phyloP scores from a whole-genome alignment of 129 eudicot species.

The Artemisia tridentata region DNA sequence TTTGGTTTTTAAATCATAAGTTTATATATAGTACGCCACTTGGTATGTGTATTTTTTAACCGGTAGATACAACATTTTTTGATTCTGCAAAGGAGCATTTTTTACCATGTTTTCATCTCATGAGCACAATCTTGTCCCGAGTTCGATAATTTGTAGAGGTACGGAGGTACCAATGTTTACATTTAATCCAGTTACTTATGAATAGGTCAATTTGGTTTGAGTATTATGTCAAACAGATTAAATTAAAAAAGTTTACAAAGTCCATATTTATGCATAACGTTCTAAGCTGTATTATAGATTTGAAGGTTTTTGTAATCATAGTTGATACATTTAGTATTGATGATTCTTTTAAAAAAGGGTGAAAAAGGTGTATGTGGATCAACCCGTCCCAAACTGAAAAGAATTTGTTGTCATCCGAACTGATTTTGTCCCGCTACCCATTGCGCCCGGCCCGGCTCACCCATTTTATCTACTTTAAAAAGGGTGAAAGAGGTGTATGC shows the following conservation, averaged over 20 bases:
- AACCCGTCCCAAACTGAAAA: background rate
- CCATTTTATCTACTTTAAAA: background rate
- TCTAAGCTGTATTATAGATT: background rate
- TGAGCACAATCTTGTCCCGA: background rate
- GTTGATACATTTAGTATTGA: background rate
- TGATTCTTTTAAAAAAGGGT: background rate
- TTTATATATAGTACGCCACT: background rate
- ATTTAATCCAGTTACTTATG: background rate
- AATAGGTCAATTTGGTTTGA: background rate
- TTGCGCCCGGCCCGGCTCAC: background rate
- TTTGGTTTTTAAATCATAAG: background rate
- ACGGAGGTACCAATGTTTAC: background rate
- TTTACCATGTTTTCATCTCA: background rate
- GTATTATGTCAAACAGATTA: background rate
- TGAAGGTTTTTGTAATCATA: background rate
- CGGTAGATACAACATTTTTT: background rate
- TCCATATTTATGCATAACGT: background rate
- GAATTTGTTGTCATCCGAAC: background rate
- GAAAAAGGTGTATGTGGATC: background rate
- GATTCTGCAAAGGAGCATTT: background rate
- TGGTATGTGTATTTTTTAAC: background rate
- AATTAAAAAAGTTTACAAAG: background rate
- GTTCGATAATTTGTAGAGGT: background rate
- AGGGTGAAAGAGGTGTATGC: background rate
- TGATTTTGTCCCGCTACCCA: background rate